These are phyloP conservation scores for Lentinula aciculospora DNA, from an alignment of 768 basidiomycete genomes.

Conservation along the genomic window DNA sequence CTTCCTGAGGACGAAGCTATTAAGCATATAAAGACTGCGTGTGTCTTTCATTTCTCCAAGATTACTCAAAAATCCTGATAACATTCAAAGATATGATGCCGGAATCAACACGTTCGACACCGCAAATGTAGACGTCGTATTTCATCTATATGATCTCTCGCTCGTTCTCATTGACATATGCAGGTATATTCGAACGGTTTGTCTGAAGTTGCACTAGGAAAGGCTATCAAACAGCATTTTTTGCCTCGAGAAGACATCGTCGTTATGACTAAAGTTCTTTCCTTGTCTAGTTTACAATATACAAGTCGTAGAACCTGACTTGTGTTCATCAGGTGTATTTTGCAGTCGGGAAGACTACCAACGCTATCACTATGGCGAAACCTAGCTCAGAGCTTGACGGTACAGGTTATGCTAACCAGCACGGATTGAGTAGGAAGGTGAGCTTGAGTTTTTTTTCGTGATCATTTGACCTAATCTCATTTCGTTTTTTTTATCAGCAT, in stretches of 20 bases:
- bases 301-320: neutral
- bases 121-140: slow-evolving; percentile 32
- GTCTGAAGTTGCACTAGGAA: slow-evolving; percentile 64
- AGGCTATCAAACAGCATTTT: slow-evolving; percentile 60
- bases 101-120: slow-evolving; percentile 63
- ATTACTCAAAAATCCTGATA: neutral
- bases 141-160: neutral
- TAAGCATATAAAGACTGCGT: slow-evolving; percentile 46
- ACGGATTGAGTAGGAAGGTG: slow-evolving; percentile 30
- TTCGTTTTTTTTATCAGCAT: slow-evolving; percentile 22
- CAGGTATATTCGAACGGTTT: slow-evolving; percentile 62
- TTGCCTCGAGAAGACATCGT: slow-evolving; percentile 75
- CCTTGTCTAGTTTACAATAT: neutral
- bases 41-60: neutral
- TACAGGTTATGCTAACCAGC: slow-evolving; percentile 17
- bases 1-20: slow-evolving; percentile 43
- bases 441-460: neutral
- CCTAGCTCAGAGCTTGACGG: neutral
- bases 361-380: neutral
- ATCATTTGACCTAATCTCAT: neutral
- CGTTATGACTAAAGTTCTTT: slow-evolving; percentile 64
- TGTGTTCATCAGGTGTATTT: slow-evolving; percentile 30
- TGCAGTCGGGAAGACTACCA: slow-evolving; percentile 18
- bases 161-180: neutral
- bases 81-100: slow-evolving; percentile 41